Base-by-base conservation (phyloP, 306 rosid species). In the Cucumis cinereus region DNA sequence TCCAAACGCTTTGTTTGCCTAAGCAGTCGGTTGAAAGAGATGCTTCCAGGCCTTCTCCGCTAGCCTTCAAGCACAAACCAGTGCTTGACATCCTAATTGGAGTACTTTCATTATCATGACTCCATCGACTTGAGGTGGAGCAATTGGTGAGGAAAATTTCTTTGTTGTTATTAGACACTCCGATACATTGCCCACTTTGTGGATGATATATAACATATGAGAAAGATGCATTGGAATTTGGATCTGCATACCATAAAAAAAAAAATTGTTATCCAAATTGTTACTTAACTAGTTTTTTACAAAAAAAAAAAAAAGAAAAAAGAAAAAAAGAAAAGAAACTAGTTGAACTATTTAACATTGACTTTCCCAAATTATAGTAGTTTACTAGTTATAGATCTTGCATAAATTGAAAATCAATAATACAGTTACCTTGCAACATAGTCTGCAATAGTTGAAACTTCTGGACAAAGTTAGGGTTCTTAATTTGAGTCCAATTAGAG, bases 371-470 rank as follows among this genome's bases (percentile, higher is more conserved):
- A 43, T 43, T 15, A 43, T 3, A 43, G 11, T 38, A 7, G 8
- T 6, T 38, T 38, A 45, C 16, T 45, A 2, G 50, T 49, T 49
- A 49, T 49, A 49, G n/a, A 53, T 10, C 54, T 49, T 49, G 16
- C 19, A 17, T 19, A 54, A 2, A n/a, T 20, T 56, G 1, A 20
- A 56, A 56, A 20, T 56, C 5, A 2, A 10, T 15, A 61, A 16
- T 28, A 59, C 11, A 59, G 1, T 41, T 81, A 85, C 88, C 88
- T 85, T 79, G 83, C 52, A 77, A 16, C 11, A 36, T 56, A 16
- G 73, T 81, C 26, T 79, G 84, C 19, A 81, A 24, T 50, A 87
- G 87, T 49, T 85, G 82, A 57, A 87, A 81, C 68, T 77, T 83
- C 20, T 52, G 2, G 1, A 84, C 55, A 73, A 85, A 85, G 19